Evolutionary conservation across 108 stramenopile species (phyloP).

Genomic region (Cyclotella distinguenda): DNA sequence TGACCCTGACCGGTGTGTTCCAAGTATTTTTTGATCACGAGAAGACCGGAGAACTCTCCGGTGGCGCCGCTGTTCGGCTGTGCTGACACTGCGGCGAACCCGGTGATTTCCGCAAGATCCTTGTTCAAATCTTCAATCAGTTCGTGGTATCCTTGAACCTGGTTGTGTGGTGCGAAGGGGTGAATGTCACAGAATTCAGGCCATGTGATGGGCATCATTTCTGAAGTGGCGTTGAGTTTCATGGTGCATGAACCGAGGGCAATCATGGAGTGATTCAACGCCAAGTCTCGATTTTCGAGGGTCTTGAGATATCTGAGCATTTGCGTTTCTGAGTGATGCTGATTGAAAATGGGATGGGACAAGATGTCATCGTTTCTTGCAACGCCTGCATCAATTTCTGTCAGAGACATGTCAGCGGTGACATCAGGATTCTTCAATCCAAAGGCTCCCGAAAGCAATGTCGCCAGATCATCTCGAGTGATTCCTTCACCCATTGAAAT

Average conservation of each 20-base stretch:
- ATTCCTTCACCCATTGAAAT: slow-evolving; percentile 95
- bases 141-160: slow-evolving; percentile 92
- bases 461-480: slow-evolving; percentile 74
- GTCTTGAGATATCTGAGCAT: slow-evolving; percentile 98
- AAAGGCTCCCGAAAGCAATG: slow-evolving; percentile 77
- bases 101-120: slow-evolving; percentile 96
- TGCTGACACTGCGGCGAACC: slow-evolving; percentile 97
- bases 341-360: slow-evolving; percentile 95
- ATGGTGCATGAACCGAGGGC: slow-evolving; percentile 99
- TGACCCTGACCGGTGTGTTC: slow-evolving; percentile 82
- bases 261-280: slow-evolving; percentile 98
- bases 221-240: slow-evolving; percentile 98
- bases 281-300: slow-evolving; percentile 95
- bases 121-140: slow-evolving; percentile 92
- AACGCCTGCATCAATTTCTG: slow-evolving; percentile 54
- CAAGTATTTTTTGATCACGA: slow-evolving; percentile 92
- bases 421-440: slow-evolving; percentile 66
- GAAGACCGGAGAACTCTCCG: slow-evolving; percentile 97
- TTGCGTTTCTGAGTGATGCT: slow-evolving; percentile 95
- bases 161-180: slow-evolving; percentile 96
- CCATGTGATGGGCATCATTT: slow-evolving; percentile 99
- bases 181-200: slow-evolving; percentile 95
- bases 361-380: slow-evolving; percentile 81
- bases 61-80: slow-evolving; percentile 98
- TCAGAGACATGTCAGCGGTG: slow-evolving; percentile 71